These are phyloP conservation scores for Begonia loranthoides DNA, from an alignment of 306 rosid genomes.

Conservation along the genomic window DNA sequence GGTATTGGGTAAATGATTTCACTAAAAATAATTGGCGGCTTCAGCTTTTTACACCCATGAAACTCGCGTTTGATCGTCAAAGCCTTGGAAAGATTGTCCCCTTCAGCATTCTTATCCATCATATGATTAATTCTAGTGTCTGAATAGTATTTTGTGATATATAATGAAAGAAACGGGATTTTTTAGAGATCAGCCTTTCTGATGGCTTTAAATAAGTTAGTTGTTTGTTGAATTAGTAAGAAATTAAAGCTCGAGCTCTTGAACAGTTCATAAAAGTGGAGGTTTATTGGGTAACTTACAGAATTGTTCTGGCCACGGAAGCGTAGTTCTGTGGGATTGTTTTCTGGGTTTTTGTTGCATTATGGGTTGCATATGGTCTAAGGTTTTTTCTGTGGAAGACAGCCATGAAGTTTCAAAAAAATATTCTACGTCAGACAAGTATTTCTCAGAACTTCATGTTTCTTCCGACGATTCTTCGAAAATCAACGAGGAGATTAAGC, in stretches of 20 bases:
- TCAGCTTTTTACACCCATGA: no score
- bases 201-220: no score
- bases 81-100: no score
- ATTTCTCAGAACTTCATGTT: constrained; percentile 1
- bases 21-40: no score
- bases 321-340: neutral
- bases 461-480: neutral
- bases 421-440: constrained; percentile 40
- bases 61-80: no score
- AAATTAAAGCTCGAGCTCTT: neutral
- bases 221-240: neutral
- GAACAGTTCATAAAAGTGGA: neutral
- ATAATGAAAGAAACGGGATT: no score
- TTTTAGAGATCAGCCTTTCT: no score
- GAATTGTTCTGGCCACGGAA: neutral
- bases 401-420: constrained; percentile 34
- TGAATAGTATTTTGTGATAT: no score
- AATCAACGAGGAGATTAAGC: constrained; percentile 7
- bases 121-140: no score
- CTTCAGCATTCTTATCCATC: no score
- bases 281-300: neutral
- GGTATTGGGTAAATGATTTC: no score
- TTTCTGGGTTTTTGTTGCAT: neutral
- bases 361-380: constrained; percentile 66
- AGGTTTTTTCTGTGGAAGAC: constrained; percentile 50